Evolutionary conservation across 306 rosid genomes (phyloP).

Genomic region (Begonia peltatifolia): DNA sequence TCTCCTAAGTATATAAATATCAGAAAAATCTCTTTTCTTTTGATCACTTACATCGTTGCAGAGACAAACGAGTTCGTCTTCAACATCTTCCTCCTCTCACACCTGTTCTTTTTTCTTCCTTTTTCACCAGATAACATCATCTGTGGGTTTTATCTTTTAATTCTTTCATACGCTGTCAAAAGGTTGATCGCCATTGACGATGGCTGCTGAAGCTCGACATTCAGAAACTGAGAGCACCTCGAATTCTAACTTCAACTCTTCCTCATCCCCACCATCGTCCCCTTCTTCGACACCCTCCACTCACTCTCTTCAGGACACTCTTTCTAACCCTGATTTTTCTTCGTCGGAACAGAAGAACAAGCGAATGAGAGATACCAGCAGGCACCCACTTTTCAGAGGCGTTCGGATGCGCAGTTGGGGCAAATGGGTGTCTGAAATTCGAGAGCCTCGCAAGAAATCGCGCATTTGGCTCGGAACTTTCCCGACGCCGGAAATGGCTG

Average conservation of each 20-base stretch:
- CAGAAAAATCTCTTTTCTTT: too few species aligned
- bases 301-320: not conserved
- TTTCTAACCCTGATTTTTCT: too few species aligned
- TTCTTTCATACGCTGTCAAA: too few species aligned
- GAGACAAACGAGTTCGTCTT: not conserved
- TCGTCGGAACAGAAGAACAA: slow-evolving; percentile 14
- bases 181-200: not conserved
- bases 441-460: slow-evolving; percentile 88
- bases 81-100: too few species aligned
- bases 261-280: slow-evolving; percentile 22
- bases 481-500: slow-evolving; percentile 85
- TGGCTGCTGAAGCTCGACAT: slow-evolving; percentile 20
- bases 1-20: not conserved
- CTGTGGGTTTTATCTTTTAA: too few species aligned
- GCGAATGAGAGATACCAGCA: slow-evolving; percentile 42
- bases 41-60: not conserved
- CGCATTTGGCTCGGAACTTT: slow-evolving; percentile 98
- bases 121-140: too few species aligned
- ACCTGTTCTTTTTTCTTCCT: not conserved
- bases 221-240: slow-evolving; percentile 28
- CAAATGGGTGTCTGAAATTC: slow-evolving; percentile 96
- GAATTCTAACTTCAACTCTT: slow-evolving; percentile 18
- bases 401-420: slow-evolving; percentile 97
- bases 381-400: slow-evolving; percentile 56
- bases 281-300: slow-evolving; percentile 12